Base-by-base conservation (phyloP, 345 rosid genomes). In the Isatis tinctoria region DNA sequence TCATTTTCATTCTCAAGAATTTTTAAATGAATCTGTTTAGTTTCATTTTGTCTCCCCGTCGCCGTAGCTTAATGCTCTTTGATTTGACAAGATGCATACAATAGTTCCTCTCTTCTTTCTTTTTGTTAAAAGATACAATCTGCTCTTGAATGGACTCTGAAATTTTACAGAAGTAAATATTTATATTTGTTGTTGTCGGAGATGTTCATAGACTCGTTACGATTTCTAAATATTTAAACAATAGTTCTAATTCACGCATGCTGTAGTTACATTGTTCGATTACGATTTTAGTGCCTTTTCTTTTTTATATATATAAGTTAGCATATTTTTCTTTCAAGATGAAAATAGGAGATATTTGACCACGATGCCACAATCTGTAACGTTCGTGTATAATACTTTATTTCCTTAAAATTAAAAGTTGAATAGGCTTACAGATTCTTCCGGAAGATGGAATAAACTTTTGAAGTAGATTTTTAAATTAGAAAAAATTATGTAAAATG, bases 351-450 rank as follows among this genome's bases (percentile, higher is more conserved):
- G 41, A 61, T 26, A 41, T 51, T 39, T 72, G 69, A 72, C 61
- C 32, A 72, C 30, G 36, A 48, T 20, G 22, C 6, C 54, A 10
- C 9, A 49, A 14, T 14, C 41, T 74, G 77, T 73, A 74, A 74
- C 78, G 60, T 74, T 66, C 44, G 60, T 47, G 35, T 47, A 35
- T 52, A 17, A 37, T 6, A 60, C 20, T 40, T 28, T 16, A n/a
- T 26, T 41, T 35, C 36, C 11, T 44, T 8, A 12, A 49, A 62
- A n/a, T 5, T 30, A 8, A 26, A 64, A 54, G 62, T 54, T 64
- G 47, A 43, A 43, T 73, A 41, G 49, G 37, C 16, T 32, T 35
- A 45, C 59, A 74, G 57, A 57, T 56, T 44, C 44, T 8, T 72
- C 54, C 35, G 44, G 43, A 63, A 20, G 35, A 39, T 63, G 27